Evolutionary conservation across 2,329 filamentous ascomycete species (phyloP).

Genomic region (Claviceps capensis): DNA sequence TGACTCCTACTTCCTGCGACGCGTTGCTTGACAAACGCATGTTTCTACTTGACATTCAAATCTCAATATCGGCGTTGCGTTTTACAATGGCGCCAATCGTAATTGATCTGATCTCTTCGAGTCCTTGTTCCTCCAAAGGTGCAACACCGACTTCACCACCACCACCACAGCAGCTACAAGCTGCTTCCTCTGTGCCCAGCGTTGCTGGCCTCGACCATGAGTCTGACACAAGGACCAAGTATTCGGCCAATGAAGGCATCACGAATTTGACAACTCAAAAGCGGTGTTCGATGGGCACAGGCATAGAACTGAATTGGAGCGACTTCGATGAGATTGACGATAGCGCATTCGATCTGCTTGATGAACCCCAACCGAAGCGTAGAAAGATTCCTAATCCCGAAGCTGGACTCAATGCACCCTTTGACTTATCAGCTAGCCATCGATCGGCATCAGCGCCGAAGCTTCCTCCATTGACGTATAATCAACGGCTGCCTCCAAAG

Average conservation of each 20-base stretch:
- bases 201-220: background rate
- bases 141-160: background rate
- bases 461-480: background rate
- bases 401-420: background rate
- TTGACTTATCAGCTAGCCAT: background rate
- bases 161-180: background rate
- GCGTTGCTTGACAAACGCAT: background rate
- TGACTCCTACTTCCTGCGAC: background rate
- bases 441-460: background rate
- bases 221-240: background rate
- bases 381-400: background rate
- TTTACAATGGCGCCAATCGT: constrained; percentile 18
- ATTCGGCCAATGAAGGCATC: background rate
- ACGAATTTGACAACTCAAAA: background rate
- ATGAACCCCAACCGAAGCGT: constrained; percentile 1
- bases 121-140: constrained; percentile 12
- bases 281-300: background rate
- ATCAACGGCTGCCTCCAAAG: background rate
- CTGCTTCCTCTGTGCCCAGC: background rate
- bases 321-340: constrained; percentile 1
- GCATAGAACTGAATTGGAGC: background rate
- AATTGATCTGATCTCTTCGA: constrained; percentile 25
- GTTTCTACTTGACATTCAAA: background rate
- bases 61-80: background rate
- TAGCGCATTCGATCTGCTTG: background rate